Base-by-base conservation (phyloP, 1,284 basidiomycete species). In the Microbotryomycetes sp. region DNA sequence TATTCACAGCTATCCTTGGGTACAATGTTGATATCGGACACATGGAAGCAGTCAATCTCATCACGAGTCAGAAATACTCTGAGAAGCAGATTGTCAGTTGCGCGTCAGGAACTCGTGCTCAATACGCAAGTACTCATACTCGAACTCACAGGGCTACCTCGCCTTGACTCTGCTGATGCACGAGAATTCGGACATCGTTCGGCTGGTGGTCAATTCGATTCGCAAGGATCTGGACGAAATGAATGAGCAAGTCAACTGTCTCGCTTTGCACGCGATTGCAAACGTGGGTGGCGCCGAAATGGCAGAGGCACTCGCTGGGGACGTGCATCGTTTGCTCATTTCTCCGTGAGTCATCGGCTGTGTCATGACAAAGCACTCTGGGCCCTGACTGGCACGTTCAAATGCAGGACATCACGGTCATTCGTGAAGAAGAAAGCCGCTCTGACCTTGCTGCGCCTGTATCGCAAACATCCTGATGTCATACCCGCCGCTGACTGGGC, bases 381-480 rank as follows among this genome's bases (percentile, higher is more conserved):
- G 42, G 42, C 42, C 26, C 16, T 23, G 19, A 16, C 16, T 5
- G 50, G 42, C 28, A 6, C 7, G 36, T 49, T 19, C 52, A 61
- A 32, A 9, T 16, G 32, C 73, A 94, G 92, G 54, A 97, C 94
- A 12, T 98, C 96, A 0, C 84, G 87, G 66, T 88, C 81, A 58
- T 97, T 97, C 73, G 96, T 98, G 58, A 94, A 93, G 81, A 98
- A 98, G 79, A 99, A 99, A 77, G 94, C 96, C 1, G 96, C 96
- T 0, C 79, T 98, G 63, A 97, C 96, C 0, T 77, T 98, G 19
- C 81, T 98, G 23, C 83, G 94, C 58, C 77, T 99, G 49, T 97
- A 97, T 74, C 86, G 96, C 59, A 97, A 98, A 77, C 91, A 97
- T 74, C 92, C 93, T 6, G 87, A 90, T 63, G 90, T 96, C 55